These are phyloP conservation scores for Periconia macrospinosa DNA, from an alignment of 2,329 filamentous ascomycete species.

Conservation along the genomic window DNA sequence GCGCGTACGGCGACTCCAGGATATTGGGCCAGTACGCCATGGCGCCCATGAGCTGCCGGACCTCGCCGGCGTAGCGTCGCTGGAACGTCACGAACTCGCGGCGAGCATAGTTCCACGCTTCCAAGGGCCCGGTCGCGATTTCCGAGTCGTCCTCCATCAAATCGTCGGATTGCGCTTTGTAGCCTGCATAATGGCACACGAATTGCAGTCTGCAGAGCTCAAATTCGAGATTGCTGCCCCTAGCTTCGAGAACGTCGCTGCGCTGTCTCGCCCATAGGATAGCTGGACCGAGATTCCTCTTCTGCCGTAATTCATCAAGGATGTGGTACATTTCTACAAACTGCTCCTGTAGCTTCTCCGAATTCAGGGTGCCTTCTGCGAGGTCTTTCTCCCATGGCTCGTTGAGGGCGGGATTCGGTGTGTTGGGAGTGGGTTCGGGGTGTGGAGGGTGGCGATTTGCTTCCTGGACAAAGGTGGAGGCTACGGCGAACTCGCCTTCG, in stretches of 20 bases:
- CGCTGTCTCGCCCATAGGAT: slow-evolving; percentile 84
- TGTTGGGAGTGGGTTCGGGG: slow-evolving; percentile 40
- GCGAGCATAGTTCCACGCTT: slow-evolving; percentile 76
- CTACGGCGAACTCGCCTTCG: slow-evolving; percentile 89
- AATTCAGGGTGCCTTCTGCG: slow-evolving; percentile 62
- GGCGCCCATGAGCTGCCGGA: slow-evolving; percentile 78
- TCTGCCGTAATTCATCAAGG: slow-evolving; percentile 71
- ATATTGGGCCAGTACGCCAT: slow-evolving; percentile 80
- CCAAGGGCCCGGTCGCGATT: slow-evolving; percentile 51
- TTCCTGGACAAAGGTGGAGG: slow-evolving; percentile 81
- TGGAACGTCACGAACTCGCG: slow-evolving; percentile 75
- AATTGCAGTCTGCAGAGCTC: slow-evolving; percentile 90
- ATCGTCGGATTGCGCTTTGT: slow-evolving; percentile 56
- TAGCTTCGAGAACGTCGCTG: slow-evolving; percentile 69
- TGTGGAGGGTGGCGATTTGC: slow-evolving; percentile 52
- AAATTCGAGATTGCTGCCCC: slow-evolving; percentile 92
- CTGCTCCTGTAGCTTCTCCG: slow-evolving; percentile 71
- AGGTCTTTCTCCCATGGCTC: slow-evolving; percentile 48
- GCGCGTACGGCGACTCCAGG: slow-evolving; percentile 73
- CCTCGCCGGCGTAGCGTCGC: slow-evolving; percentile 73
- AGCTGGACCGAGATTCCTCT: slow-evolving; percentile 75
- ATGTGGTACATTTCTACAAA: slow-evolving; percentile 93
- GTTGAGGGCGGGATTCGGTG: slow-evolving; percentile 33
- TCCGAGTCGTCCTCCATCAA: slow-evolving; percentile 36
- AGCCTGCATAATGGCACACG: slow-evolving; percentile 73